These are phyloP conservation scores for Diaporthe citriasiana DNA, from an alignment of 2,329 filamentous ascomycete genomes.

Conservation along the genomic window DNA sequence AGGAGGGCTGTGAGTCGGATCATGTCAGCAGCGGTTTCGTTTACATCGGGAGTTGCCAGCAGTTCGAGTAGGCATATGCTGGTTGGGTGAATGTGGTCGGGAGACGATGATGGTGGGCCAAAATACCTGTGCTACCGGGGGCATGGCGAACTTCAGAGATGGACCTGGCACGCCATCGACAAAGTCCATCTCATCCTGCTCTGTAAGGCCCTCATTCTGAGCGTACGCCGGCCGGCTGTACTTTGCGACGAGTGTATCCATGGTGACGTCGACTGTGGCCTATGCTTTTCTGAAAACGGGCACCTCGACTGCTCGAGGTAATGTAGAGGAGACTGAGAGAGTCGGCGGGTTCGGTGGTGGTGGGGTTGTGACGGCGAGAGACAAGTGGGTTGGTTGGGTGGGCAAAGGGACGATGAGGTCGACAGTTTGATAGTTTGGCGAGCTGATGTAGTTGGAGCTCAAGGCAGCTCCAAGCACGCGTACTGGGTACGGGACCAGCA, in stretches of 20 bases:
- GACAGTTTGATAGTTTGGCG: slow-evolving; percentile 29
- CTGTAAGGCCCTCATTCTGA: slow-evolving; percentile 77
- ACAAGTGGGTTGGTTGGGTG: slow-evolving; percentile 27
- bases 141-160: slow-evolving; percentile 94
- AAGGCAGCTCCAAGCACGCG: slow-evolving; percentile 44
- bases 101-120: slow-evolving; percentile 49
- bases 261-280: slow-evolving; percentile 62
- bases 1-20: slow-evolving; percentile 74
- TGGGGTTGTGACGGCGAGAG: slow-evolving; percentile 14
- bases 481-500: slow-evolving; percentile 27
- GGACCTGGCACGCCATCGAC: slow-evolving; percentile 79
- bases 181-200: slow-evolving; percentile 82
- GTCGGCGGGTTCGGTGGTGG: slow-evolving; percentile 19
- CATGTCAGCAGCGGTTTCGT: slow-evolving; percentile 9
- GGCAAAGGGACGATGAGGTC: slow-evolving; percentile 32
- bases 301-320: slow-evolving; percentile 70
- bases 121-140: slow-evolving; percentile 90
- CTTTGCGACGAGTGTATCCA: slow-evolving; percentile 94
- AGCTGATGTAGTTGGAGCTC: slow-evolving; percentile 41
- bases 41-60: slow-evolving; percentile 37
- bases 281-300: slow-evolving; percentile 78
- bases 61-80: background rate
- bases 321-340: background rate
- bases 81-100: background rate
- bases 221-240: slow-evolving; percentile 86